phyloP scores from a whole-genome alignment of 768 basidiomycete species.

The Phaeolepiota aurea region DNA sequence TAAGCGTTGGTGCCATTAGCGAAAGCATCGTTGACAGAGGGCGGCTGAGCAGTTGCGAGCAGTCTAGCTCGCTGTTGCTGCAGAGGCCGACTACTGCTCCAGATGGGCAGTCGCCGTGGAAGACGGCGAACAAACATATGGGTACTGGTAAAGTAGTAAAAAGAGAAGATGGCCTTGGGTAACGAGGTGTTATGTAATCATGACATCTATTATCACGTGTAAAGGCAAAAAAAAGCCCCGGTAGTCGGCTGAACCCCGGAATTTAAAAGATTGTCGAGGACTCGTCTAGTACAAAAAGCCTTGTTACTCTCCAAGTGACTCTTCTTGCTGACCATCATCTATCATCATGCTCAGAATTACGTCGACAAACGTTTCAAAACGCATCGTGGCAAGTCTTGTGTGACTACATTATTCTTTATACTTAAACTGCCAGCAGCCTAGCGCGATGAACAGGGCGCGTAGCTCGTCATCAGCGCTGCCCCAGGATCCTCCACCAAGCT shows the following conservation, averaged over 20 bases:
- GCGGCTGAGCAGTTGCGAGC: constrained; percentile 48
- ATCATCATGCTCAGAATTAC: neutral
- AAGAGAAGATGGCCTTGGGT: neutral
- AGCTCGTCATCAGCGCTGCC: neutral
- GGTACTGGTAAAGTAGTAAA: too few species aligned
- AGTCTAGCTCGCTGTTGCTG: constrained; percentile 18
- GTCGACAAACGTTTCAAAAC: neutral
- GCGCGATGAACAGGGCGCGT: neutral
- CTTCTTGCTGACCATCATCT: too few species aligned
- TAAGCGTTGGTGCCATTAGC: constrained; percentile 93
- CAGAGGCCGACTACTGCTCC: too few species aligned
- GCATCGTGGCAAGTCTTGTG: neutral
- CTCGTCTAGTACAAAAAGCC: neutral
- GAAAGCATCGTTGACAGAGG: constrained; percentile 77
- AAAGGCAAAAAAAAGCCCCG: neutral
- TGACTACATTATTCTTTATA: too few species aligned
- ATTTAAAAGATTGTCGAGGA: neutral
- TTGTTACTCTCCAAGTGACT: neutral
- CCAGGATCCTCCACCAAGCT: neutral
- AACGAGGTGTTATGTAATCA: too few species aligned
- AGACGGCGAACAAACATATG: constrained; percentile 5
- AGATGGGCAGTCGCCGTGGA: constrained; percentile 8
- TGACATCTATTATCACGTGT: neutral
- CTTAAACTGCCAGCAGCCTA: too few species aligned
- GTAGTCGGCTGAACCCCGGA: neutral